Evolutionary conservation across 495 filamentous ascomycete genomes (phyloP).

Genomic region (Aspergillus sclerotiicarbonarius): DNA sequence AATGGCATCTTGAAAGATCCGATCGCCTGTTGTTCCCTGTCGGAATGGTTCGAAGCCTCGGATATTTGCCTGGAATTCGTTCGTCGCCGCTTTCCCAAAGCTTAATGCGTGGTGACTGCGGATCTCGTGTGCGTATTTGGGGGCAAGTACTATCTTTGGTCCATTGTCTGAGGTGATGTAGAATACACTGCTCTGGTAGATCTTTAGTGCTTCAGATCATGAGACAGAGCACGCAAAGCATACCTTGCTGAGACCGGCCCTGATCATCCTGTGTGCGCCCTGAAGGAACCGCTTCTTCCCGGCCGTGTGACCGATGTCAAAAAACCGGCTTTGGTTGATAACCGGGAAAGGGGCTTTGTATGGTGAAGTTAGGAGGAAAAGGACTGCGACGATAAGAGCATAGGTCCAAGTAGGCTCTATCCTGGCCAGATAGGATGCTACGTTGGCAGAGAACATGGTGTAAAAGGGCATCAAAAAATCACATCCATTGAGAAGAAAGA

Average conservation of each 20-base stretch:
- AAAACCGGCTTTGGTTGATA: neutral
- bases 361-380: too few relatives aligned
- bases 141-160: conserved; percentile 15
- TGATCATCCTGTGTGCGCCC: conserved; percentile 1
- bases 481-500: too few relatives aligned
- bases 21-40: neutral
- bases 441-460: too few relatives aligned
- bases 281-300: conserved; percentile 5
- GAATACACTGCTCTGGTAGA: conserved; percentile 10
- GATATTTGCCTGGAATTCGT: conserved; percentile 20
- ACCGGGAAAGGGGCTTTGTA: neutral
- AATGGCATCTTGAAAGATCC: conserved; percentile 17
- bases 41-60: conserved; percentile 42
- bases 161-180: conserved; percentile 16
- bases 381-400: too few relatives aligned
- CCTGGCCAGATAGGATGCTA: too few relatives aligned
- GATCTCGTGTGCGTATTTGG: conserved; percentile 21
- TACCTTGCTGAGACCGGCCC: conserved; percentile 6
- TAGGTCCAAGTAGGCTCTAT: too few relatives aligned
- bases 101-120: conserved; percentile 16
- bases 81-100: conserved; percentile 1
- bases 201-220: neutral
- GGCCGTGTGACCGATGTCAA: neutral
- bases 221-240: neutral
- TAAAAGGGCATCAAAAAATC: too few relatives aligned